Evolutionary conservation across 176 grass and related monocot genomes (phyloP).

Genomic region (Eragrostis nindensis): DNA sequence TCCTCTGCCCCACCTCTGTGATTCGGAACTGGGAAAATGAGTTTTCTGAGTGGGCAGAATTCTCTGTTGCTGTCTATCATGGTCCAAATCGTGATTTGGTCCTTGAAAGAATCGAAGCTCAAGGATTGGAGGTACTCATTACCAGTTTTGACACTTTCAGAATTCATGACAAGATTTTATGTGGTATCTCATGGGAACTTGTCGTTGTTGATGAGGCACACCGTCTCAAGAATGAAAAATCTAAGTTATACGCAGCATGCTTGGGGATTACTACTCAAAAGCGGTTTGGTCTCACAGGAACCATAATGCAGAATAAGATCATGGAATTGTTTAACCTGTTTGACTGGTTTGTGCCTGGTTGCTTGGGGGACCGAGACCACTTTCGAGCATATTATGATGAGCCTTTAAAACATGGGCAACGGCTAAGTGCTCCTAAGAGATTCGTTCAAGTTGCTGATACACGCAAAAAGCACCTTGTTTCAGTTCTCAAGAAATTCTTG

Average conservation of each 20-base stretch:
- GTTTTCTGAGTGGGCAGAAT: slow-evolving; percentile 84
- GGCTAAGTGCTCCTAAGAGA: slow-evolving; percentile 89
- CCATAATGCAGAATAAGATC: slow-evolving; percentile 94
- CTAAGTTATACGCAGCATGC: slow-evolving; percentile 75
- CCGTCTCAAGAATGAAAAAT: slow-evolving; percentile 91
- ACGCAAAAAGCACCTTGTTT: slow-evolving; percentile 86
- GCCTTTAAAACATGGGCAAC: slow-evolving; percentile 89
- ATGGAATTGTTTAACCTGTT: slow-evolving; percentile 98
- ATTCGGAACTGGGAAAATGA: slow-evolving; percentile 97
- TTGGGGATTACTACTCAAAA: slow-evolving; percentile 82
- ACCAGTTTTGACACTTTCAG: slow-evolving; percentile 99
- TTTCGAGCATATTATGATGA: slow-evolving; percentile 90
- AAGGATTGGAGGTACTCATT: slow-evolving; percentile 69
- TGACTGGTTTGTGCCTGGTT: slow-evolving; percentile 90
- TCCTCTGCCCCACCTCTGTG: slow-evolving; percentile 89
- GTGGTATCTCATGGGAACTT: slow-evolving; percentile 77
- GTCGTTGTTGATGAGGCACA: slow-evolving; percentile 97
- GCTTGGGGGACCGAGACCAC: slow-evolving; percentile 83
- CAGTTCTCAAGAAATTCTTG: slow-evolving; percentile 76
- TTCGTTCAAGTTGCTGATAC: slow-evolving; percentile 83
- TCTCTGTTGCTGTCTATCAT: slow-evolving; percentile 84
- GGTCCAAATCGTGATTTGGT: slow-evolving; percentile 88
- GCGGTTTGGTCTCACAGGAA: slow-evolving; percentile 88
- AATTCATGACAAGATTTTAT: slow-evolving; percentile 81
- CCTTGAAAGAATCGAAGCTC: slow-evolving; percentile 76